Base-by-base conservation (phyloP, 2,329 filamentous ascomycete species). In the Aureobasidium sp. region DNA sequence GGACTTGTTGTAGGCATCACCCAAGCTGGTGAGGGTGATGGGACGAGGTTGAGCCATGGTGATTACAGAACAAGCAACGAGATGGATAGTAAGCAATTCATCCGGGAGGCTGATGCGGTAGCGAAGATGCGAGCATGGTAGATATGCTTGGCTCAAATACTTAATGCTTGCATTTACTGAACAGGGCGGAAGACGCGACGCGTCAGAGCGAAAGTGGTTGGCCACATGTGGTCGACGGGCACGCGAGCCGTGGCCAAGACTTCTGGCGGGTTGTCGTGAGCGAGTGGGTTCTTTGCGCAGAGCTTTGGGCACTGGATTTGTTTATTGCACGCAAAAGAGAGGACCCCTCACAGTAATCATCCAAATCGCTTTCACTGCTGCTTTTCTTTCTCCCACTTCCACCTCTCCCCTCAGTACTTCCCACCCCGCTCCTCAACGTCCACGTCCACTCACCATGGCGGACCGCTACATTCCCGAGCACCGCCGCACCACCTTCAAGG, bases 381-480 rank as follows among this genome's bases (percentile, higher is more conserved):
- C 29, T 58, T 58, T 58, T 31, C 51, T 36, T 34, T n/a, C 41
- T 22, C 39, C 15, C 44, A 47, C 11, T 34, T 31, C 29, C 45
- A 34, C 29, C 45, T 15, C 42, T 49, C 45, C 25, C 15, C 25
- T 58, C 22, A 53, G n/a, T 39, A 15, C 59, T 41, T 25, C 36
- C 57, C 37, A 29, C 36, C 27, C 51, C 49, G n/a, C 52, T 31
- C 52, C 55, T 53, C 52, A 37, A 52, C 29, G 51, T 39, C 45
- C 15, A 47, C 47, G 36, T 37, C 45, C 34, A 41, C 12, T 48
- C 63, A 87, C 71, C 80, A 99, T 99, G 94, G 89, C 94, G 78
- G 94, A 99, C 78, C 90, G 94, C 74, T 99, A 97, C 82, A 99
- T 99, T 74, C 94, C 94, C 77, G 94, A 99, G 82, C 94, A 99